A percentile compares a stretch with the other conserved stretches of the same genome.
These are phyloP conservation scores for Candida awuae DNA, from an alignment of 805 yeast species.

Conservation along the genomic window DNA sequence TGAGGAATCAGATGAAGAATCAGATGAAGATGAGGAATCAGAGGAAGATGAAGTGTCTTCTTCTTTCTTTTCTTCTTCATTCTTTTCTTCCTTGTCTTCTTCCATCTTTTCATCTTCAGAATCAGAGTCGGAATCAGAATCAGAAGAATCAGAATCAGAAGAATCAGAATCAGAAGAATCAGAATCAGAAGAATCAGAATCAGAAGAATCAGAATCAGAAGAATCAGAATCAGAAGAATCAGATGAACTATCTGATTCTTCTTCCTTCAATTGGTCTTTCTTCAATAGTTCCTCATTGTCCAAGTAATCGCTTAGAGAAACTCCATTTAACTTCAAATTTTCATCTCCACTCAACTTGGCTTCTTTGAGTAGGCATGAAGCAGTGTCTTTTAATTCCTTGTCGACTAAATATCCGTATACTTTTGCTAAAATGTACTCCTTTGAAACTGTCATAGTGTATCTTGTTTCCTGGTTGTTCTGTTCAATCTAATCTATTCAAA, in stretches of 20 bases:
- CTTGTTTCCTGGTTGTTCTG: not conserved
- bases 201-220: conserved; percentile 2
- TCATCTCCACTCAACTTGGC: not conserved
- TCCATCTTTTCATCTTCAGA: conserved; percentile 4
- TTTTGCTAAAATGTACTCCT: conserved; percentile 15
- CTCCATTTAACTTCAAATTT: conserved; percentile 9
- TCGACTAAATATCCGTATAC: conserved; percentile 21
- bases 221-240: not conserved
- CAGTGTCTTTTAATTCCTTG: conserved; percentile 19
- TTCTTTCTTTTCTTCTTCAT: conserved; percentile 5
- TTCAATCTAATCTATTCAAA: not conserved
- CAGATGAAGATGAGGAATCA: conserved; percentile 8
- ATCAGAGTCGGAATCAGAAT: conserved; percentile 1
- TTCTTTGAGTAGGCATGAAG: conserved; percentile 22
- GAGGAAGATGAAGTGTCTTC: conserved; percentile 6
- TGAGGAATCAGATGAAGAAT: conserved; percentile 9
- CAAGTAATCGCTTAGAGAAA: not conserved
- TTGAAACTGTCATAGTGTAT: conserved; percentile 15
- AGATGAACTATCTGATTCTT: not conserved
- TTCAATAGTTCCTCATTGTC: conserved; percentile 12
- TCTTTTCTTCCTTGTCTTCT: conserved; percentile 9
- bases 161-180: conserved; percentile 7
- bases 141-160: conserved; percentile 10
- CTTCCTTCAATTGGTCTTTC: conserved; percentile 16
- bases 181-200: conserved; percentile 7